These are phyloP conservation scores for Candida andamanensis DNA, from an alignment of 805 yeast species.

Conservation along the genomic window DNA sequence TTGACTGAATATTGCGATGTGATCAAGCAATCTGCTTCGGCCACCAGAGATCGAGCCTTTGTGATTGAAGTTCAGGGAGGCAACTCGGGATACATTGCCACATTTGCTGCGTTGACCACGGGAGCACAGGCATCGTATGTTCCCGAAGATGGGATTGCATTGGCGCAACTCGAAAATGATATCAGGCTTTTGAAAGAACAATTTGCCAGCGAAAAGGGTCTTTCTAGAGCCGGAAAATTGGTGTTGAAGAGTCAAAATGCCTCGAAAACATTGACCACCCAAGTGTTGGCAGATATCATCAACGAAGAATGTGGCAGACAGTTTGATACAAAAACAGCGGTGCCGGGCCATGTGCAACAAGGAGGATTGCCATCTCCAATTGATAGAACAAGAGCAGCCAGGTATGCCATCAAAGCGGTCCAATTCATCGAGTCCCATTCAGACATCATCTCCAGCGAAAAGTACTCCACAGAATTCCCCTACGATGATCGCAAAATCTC, in stretches of 20 bases:
- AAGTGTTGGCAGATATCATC: conserved; percentile 77
- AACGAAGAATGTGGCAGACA: conserved; percentile 69
- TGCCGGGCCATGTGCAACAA: conserved; percentile 98
- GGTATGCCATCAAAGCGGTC: conserved; percentile 86
- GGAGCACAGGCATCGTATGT: conserved; percentile 91
- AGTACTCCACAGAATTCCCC: conserved; percentile 28
- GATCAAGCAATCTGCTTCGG: conserved; percentile 90
- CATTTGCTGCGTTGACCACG: conserved; percentile 74
- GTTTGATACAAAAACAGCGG: conserved; percentile 89
- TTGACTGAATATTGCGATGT: conserved; percentile 92
- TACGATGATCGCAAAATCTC: conserved; percentile 26
- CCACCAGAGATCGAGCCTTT: conserved; percentile 89
- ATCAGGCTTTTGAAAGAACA: conserved; percentile 62
- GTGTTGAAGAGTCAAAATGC: conserved; percentile 81
- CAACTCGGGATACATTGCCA: conserved; percentile 88
- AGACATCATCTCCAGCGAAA: conserved; percentile 17
- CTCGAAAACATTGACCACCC: conserved; percentile 75
- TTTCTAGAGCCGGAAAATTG: conserved; percentile 78
- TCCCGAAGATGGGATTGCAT: conserved; percentile 77
- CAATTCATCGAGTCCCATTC: conserved; percentile 69
- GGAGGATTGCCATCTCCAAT: conserved; percentile 94
- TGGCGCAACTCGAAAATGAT: conserved; percentile 70
- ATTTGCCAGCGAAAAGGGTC: conserved; percentile 71
- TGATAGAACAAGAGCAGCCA: conserved; percentile 84
- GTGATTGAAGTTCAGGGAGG: conserved; percentile 99